A percentile compares a stretch with the other conserved stretches of the same genome.
Conservation (phyloP, 192 early-diverging fungal genomes). For the Chytriomyces sp. region DNA sequence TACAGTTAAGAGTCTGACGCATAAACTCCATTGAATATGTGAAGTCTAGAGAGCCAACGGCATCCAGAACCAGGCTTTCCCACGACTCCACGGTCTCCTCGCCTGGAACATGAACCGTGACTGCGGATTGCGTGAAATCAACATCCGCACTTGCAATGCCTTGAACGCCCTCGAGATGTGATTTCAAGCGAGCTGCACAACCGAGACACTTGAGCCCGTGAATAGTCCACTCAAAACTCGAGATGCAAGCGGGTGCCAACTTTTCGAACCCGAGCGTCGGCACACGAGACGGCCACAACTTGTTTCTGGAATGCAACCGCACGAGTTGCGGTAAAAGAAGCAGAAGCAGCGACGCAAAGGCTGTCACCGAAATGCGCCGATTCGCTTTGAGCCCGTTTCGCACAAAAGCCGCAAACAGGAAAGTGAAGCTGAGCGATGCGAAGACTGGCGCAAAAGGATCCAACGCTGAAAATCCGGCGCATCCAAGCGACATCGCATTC, state of each 20-base stretch:
- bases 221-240: background rate
- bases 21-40: no score
- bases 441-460: background rate
- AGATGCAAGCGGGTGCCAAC: background rate
- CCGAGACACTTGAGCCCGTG: background rate
- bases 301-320: background rate
- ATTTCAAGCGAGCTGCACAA: background rate
- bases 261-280: background rate
- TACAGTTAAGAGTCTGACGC: no score
- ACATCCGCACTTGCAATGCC: background rate
- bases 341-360: background rate
- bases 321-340: background rate
- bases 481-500: background rate
- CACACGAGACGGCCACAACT: no score
- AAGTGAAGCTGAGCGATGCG: background rate
- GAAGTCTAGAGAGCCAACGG: background rate
- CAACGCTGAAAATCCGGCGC: background rate
- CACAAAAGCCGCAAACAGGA: background rate
- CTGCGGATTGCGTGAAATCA: background rate
- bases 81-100: background rate
- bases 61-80: background rate
- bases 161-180: background rate
- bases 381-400: background rate
- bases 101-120: background rate
- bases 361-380: background rate